phyloP scores from a whole-genome alignment of 2,329 filamentous ascomycete genomes.

The Diaporthe citriasiana region DNA sequence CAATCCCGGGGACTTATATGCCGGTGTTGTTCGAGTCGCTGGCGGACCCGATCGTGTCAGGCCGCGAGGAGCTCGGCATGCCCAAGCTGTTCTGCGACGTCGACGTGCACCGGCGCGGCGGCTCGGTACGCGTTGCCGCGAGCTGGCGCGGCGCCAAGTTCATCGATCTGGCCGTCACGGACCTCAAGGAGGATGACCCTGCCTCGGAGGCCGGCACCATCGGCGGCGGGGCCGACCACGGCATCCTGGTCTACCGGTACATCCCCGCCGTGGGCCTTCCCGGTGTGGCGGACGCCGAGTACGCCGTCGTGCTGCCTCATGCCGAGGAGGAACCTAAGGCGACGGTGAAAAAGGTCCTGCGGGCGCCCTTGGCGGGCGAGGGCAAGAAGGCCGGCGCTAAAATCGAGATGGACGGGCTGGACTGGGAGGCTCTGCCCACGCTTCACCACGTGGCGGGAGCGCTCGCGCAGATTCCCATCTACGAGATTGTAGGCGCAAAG shows the following conservation, averaged over 20 bases:
- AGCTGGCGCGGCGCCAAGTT: constrained; percentile 56
- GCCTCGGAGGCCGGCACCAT: constrained; percentile 47
- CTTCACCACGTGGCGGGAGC: constrained; percentile 69
- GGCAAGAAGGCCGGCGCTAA: constrained; percentile 50
- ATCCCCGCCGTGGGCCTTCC: constrained; percentile 39
- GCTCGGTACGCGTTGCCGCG: constrained; percentile 56
- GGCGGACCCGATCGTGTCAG: constrained; percentile 66
- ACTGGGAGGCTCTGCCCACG: constrained; percentile 70
- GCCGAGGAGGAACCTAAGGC: constrained; percentile 52
- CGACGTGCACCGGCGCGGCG: constrained; percentile 52
- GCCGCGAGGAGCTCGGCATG: constrained; percentile 69
- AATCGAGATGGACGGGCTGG: constrained; percentile 62
- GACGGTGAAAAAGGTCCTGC: constrained; percentile 51
- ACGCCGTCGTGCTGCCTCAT: constrained; percentile 58
- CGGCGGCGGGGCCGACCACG: constrained; percentile 46
- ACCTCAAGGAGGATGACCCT: constrained; percentile 43
- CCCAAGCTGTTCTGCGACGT: constrained; percentile 64
- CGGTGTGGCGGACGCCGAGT: constrained; percentile 65
- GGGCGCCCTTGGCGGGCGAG: constrained; percentile 45
- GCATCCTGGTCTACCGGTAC: constrained; percentile 42
- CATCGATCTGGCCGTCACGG: constrained; percentile 43
- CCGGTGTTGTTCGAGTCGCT: constrained; percentile 68
- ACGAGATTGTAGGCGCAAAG: constrained; percentile 68
- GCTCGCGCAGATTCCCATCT: constrained; percentile 69
- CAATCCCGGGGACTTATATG: constrained; percentile 62